Base-by-base conservation (phyloP, 2,329 filamentous ascomycete species). In the Botrytis fragariae region DNA sequence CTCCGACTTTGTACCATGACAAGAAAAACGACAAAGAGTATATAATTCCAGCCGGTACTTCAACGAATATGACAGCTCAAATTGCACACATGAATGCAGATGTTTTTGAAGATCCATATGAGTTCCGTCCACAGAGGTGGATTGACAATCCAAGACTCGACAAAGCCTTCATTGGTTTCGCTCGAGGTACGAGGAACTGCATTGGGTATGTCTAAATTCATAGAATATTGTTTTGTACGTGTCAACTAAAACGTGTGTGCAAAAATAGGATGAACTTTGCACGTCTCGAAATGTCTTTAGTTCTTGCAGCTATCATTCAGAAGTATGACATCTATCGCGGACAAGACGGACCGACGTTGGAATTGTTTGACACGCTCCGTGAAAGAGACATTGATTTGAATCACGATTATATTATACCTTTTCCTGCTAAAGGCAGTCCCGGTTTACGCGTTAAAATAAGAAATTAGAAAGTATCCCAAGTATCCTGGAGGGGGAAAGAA, bases 91-190 rank as follows among this genome's bases (percentile, higher is more conserved):
- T 83, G 64, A 82, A 86, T 71, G 80, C 82, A 2, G 74, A 74
- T 2, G 80, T 85, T 3, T 87, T 85, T 67, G 79, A 81, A 0
- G 77, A 84, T 16, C 82, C 86, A 0, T 75, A 78, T 0, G 72
- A 59, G 18, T 87, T 87, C 78, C 76, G 77, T n/a, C 86, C 86
- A 0, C 84, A 85, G 65, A 79, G 86, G 35, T 87, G 86, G 86
- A 73, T 83, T 14, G 75, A 81, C 10, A 51, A 71, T 79, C 83
- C 20, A 76, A 29, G 29, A 32, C 59, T 71, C 2, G 37, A 44
- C 29, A 42, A 35, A 25, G 60, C 60, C 44, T 69, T 71, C 77
- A 59, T 65, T 48, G 25, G 63, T 35, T 65, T 65, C 4, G 63
- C 63, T 29, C 42, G 63, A 65, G 42, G 63, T 29, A 65, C n/a